A percentile compares a stretch with the other conserved stretches of the same genome.
Conservation (phyloP, 164 flowering plant genomes). For the Stephania cephalantha region DNA sequence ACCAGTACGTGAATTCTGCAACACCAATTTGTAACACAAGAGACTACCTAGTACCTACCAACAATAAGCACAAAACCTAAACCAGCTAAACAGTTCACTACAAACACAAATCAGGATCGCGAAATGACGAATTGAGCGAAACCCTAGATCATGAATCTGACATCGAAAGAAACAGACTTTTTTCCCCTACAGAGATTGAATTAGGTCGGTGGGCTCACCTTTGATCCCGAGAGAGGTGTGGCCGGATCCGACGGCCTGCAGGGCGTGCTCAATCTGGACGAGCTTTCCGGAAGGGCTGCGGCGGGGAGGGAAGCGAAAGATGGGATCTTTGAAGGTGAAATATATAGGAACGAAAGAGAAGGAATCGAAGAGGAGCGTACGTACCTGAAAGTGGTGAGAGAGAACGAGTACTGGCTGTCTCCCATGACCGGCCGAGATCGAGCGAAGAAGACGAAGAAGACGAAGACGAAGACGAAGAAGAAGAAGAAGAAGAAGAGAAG, state of each 20-base stretch:
- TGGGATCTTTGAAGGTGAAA: neutral
- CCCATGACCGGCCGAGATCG: constrained; percentile 19
- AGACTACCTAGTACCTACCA: too few relatives aligned
- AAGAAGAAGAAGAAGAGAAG: neutral
- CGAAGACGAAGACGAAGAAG: neutral
- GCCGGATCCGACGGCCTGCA: constrained; percentile 97
- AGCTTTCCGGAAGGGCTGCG: constrained; percentile 96
- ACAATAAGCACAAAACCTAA: too few relatives aligned
- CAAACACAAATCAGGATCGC: too few relatives aligned
- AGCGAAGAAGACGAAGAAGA: neutral
- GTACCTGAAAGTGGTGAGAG: constrained; percentile 41
- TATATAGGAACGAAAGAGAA: neutral
- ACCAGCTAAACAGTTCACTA: too few relatives aligned
- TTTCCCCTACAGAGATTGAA: neutral
- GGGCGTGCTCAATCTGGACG: constrained; percentile 95
- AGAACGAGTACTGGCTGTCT: constrained; percentile 37
- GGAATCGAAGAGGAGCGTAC: neutral
- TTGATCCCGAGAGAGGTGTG: constrained; percentile 96
- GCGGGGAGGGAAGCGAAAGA: neutral
- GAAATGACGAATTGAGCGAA: too few relatives aligned
- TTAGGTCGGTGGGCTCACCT: constrained; percentile 36
- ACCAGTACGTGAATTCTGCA: too few relatives aligned
- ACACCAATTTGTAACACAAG: too few relatives aligned
- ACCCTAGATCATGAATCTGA: neutral
- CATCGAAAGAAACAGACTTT: too few relatives aligned